Percentiles rank a stretch among this genome's conserved stretches.
Evolutionary conservation across 805 yeast genomes (phyloP).

Genomic region (Ogataea neopini): DNA sequence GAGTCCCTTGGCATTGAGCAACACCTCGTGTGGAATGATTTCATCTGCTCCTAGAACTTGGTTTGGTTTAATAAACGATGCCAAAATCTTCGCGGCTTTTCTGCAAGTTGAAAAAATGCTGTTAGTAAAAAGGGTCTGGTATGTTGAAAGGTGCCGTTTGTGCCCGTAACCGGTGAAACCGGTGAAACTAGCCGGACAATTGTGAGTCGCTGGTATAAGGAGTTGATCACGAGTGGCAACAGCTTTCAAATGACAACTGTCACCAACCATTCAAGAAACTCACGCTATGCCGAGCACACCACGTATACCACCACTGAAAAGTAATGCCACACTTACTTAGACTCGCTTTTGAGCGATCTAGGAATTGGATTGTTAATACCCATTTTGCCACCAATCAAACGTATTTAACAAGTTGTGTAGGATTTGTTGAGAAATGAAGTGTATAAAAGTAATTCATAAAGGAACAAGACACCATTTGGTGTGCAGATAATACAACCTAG

Average conservation of each 20-base stretch:
- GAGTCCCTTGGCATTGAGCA: constrained; percentile 88
- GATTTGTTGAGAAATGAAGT: not conserved
- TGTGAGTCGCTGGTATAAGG: too few relatives aligned
- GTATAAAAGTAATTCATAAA: not conserved
- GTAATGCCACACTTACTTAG: constrained; percentile 56
- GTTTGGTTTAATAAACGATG: constrained; percentile 92
- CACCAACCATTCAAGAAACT: too few relatives aligned
- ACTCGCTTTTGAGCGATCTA: constrained; percentile 81
- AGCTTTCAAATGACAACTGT: not conserved
- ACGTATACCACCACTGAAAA: not conserved
- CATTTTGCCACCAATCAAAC: constrained; percentile 38
- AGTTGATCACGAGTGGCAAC: too few relatives aligned
- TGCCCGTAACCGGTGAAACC: not conserved
- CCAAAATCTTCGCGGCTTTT: constrained; percentile 89
- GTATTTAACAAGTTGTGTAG: not conserved
- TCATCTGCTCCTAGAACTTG: constrained; percentile 87
- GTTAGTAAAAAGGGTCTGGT: constrained; percentile 6
- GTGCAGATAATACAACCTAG: constrained; percentile 1
- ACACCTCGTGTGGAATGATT: constrained; percentile 85
- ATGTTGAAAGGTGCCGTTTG: not conserved
- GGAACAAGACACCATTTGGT: not conserved
- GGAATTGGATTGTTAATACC: constrained; percentile 95
- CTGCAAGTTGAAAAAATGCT: constrained; percentile 36
- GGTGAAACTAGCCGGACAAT: not conserved
- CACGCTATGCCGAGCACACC: too few relatives aligned